Evolutionary conservation across 495 filamentous ascomycete species (phyloP).

Genomic region (Penicillium pulvis): DNA sequence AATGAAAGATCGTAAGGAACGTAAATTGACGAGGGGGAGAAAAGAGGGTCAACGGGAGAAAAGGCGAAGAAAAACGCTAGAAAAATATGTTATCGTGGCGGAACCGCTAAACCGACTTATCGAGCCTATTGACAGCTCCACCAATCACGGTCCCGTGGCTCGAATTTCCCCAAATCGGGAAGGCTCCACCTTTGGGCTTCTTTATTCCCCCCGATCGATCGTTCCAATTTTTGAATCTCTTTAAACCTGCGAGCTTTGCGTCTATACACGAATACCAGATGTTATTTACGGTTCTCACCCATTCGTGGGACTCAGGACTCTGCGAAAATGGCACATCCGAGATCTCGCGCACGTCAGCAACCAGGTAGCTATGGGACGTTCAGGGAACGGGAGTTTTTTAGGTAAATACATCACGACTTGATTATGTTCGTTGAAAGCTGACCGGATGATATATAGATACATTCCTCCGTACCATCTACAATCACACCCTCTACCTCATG

Average conservation of each 20-base stretch:
- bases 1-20: background rate
- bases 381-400: conserved; percentile 30
- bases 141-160: background rate
- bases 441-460: conserved; percentile 18
- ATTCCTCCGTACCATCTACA: conserved; percentile 22
- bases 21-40: background rate
- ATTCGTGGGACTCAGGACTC: background rate
- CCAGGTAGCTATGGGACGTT: conserved; percentile 11
- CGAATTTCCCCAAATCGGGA: background rate
- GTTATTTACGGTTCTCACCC: background rate
- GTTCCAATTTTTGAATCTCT: background rate
- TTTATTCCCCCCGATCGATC: background rate
- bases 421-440: conserved; percentile 3
- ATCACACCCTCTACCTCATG: conserved; percentile 12
- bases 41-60: background rate
- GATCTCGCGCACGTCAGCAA: conserved; percentile 2
- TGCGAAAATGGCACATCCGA: conserved; percentile 10
- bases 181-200: background rate
- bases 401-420: conserved; percentile 13
- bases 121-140: background rate
- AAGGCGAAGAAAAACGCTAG: background rate
- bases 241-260: background rate
- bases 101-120: background rate
- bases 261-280: background rate
- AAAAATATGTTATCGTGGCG: conserved; percentile 5